Conservation (phyloP, 257 asterid genomes). For the Schizonepeta tenuifolia region DNA sequence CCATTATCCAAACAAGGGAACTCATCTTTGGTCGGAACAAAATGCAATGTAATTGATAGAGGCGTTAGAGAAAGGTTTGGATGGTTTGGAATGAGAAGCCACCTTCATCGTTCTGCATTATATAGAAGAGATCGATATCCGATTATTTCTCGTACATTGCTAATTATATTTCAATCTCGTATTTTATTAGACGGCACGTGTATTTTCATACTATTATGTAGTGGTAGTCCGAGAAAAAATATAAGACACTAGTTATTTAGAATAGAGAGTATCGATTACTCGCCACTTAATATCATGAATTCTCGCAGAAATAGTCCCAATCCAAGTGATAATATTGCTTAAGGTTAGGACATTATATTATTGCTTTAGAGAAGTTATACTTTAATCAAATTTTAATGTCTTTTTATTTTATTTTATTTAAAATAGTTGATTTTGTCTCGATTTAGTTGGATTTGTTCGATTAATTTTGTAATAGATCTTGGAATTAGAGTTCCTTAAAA, state of each 20-base stretch:
- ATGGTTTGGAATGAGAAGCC: not conserved
- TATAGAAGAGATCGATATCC: not conserved
- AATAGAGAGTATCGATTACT: not conserved
- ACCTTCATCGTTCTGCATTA: not conserved
- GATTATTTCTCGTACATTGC: not conserved
- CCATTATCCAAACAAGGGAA: slow-evolving; percentile 45
- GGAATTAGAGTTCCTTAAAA: no score
- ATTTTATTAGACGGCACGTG: not conserved
- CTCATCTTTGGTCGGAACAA: not conserved
- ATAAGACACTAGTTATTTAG: not conserved
- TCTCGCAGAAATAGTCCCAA: not conserved
- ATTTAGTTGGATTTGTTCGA: no score
- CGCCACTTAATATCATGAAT: not conserved
- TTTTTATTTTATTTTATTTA: no score
- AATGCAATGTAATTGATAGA: not conserved
- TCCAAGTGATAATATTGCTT: no score
- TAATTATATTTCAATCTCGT: not conserved
- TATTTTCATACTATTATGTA: not conserved
- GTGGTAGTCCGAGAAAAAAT: not conserved
- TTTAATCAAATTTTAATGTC: no score
- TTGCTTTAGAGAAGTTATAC: no score
- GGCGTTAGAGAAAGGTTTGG: not conserved
- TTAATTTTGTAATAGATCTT: no score
- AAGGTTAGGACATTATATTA: no score
- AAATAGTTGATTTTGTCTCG: no score